phyloP scores from a whole-genome alignment of 116 monocot species.

The Thalassia testudinum region DNA sequence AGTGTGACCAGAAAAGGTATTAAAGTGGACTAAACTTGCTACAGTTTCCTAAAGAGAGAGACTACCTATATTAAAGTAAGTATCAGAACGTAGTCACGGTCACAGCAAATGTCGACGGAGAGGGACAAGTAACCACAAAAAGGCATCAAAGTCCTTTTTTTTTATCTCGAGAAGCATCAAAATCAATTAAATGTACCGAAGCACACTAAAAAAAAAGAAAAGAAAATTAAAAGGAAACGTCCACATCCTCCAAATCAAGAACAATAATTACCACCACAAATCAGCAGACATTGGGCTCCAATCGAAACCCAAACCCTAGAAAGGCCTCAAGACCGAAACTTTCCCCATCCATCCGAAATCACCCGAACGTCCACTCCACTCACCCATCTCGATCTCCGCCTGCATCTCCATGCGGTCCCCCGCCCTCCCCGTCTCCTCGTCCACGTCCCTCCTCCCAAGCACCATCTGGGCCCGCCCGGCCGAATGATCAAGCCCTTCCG shows the following conservation, averaged over 20 bases:
- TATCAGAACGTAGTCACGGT: no score
- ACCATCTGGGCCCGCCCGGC: not conserved
- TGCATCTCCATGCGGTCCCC: not conserved
- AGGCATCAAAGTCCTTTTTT: not conserved
- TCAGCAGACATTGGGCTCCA: not conserved
- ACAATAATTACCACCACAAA: not conserved
- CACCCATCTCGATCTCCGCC: slow-evolving; percentile 10
- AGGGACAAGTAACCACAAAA: no score
- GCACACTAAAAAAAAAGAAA: not conserved
- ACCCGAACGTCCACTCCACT: not conserved
- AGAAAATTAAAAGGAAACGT: not conserved
- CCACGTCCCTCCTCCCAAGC: not conserved
- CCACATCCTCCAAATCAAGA: not conserved
- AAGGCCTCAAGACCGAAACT: not conserved
- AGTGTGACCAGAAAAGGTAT: no score
- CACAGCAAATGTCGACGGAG: no score
- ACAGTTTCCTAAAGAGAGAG: no score
- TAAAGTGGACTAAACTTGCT: no score
- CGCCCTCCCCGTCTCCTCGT: not conserved
- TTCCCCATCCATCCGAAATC: not conserved
- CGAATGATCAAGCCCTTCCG: not conserved
- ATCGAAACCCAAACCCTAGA: slow-evolving; percentile 1
- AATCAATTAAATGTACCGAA: not conserved
- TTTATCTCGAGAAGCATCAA: no score
- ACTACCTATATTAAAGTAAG: no score